Percentiles rank a stretch among this genome's conserved stretches.
These are phyloP conservation scores for Sisymbrium irio DNA, from an alignment of 345 rosid species.

Conservation along the genomic window DNA sequence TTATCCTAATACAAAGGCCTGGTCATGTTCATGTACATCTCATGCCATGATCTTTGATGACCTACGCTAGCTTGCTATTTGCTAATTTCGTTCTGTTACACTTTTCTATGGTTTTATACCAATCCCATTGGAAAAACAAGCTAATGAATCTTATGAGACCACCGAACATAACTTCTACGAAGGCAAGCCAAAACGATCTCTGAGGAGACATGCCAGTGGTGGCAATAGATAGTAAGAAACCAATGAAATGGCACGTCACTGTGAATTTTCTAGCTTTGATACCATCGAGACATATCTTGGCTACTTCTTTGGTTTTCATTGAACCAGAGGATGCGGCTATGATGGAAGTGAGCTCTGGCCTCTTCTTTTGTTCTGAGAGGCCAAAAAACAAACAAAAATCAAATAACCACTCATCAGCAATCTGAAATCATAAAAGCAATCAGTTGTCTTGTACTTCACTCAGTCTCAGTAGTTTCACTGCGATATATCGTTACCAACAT, in stretches of 20 bases:
- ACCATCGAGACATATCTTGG: conserved; percentile 51
- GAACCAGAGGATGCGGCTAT: conserved; percentile 53
- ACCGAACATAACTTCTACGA: conserved; percentile 49
- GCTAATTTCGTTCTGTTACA: conserved; percentile 1
- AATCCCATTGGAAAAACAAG: conserved; percentile 59
- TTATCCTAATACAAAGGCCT: neutral
- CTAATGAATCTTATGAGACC: conserved; percentile 42
- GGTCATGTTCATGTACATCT: neutral
- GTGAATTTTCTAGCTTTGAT: conserved; percentile 57
- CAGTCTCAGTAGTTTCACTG: too few species aligned
- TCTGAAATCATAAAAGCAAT: neutral
- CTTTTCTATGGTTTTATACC: conserved; percentile 51
- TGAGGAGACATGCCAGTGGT: conserved; percentile 70
- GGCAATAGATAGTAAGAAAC: conserved; percentile 49
- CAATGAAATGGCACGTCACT: conserved; percentile 65
- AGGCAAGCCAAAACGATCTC: conserved; percentile 60
- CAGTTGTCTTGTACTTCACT: too few species aligned
- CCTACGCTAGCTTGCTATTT: neutral
- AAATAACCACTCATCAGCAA: neutral
- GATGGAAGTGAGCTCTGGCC: conserved; percentile 55
- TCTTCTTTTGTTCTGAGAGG: conserved; percentile 46
- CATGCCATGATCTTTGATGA: neutral
- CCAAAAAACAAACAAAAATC: neutral
- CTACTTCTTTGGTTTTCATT: conserved; percentile 72
- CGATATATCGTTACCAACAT: too few species aligned